Evolutionary conservation across 1,284 basidiomycete species (phyloP).

Genomic region (Sphagnurus paluster): DNA sequence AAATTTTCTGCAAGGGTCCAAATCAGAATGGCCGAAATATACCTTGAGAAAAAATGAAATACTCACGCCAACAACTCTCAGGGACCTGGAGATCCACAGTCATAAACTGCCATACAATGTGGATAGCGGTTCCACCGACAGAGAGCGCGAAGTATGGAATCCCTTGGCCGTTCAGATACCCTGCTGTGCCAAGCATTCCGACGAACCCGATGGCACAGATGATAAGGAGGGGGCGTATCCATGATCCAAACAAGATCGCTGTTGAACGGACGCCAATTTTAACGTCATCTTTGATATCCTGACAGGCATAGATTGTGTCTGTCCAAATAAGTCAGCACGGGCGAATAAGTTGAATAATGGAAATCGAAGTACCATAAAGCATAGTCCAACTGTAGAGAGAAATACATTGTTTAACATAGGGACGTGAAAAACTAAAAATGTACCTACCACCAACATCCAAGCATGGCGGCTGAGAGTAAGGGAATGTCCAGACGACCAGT

Average conservation of each 20-base stretch:
- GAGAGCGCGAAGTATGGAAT: conserved; percentile 53
- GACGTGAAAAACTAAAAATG: neutral
- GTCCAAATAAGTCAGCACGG: conserved; percentile 1
- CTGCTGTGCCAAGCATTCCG: conserved; percentile 46
- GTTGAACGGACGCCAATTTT: conserved; percentile 44
- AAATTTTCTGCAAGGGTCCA: conserved; percentile 38
- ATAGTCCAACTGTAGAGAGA: conserved; percentile 58
- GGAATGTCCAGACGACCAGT: conserved; percentile 37
- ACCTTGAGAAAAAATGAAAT: neutral
- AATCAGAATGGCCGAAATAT: neutral
- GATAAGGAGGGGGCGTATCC: conserved; percentile 55
- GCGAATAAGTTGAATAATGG: neutral
- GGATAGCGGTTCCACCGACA: conserved; percentile 45
- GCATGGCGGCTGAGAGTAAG: conserved; percentile 35
- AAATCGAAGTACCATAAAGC: conserved; percentile 49
- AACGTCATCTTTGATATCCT: conserved; percentile 44
- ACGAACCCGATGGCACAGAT: conserved; percentile 52
- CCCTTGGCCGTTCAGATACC: conserved; percentile 50
- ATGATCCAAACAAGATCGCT: conserved; percentile 45
- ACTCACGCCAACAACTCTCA: conserved; percentile 56
- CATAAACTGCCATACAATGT: conserved; percentile 58
- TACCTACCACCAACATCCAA: conserved; percentile 48
- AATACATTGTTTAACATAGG: conserved; percentile 20
- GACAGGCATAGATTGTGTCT: conserved; percentile 48
- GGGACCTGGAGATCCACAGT: conserved; percentile 53